Percentiles rank a stretch among this genome's conserved stretches.
Evolutionary conservation across 2,329 filamentous ascomycete species (phyloP).

Genomic region (Aspergillus transmontanensis): DNA sequence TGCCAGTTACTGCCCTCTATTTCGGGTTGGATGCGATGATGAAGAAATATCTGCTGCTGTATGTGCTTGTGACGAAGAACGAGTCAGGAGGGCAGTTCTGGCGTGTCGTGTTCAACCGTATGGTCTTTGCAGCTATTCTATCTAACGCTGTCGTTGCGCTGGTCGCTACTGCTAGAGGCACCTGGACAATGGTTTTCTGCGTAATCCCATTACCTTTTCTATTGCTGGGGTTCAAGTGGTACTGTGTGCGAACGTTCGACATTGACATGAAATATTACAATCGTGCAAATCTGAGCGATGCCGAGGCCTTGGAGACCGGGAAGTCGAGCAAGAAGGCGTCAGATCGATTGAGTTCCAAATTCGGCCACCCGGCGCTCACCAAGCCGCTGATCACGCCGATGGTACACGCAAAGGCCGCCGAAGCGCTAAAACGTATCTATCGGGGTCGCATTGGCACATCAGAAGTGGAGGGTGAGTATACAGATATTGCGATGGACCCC

Average conservation of each 20-base stretch:
- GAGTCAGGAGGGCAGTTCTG: conserved; percentile 94
- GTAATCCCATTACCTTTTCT: conserved; percentile 76
- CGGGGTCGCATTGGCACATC: conserved; percentile 71
- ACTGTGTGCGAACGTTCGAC: conserved; percentile 77
- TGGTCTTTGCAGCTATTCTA: conserved; percentile 79
- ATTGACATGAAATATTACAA: conserved; percentile 78
- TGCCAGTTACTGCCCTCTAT: conserved; percentile 85
- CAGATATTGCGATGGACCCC: conserved; percentile 77
- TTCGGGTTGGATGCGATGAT: conserved; percentile 84
- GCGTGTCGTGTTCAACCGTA: conserved; percentile 89
- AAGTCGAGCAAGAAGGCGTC: conserved; percentile 47
- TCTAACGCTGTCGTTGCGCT: conserved; percentile 78
- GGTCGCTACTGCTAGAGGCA: conserved; percentile 71
- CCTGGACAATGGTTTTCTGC: conserved; percentile 66
- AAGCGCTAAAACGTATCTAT: conserved; percentile 83
- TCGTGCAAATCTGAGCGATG: conserved; percentile 60
- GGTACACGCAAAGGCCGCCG: conserved; percentile 89
- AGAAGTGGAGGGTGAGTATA: conserved; percentile 53
- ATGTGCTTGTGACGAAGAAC: conserved; percentile 95
- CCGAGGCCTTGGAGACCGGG: conserved; percentile 43
- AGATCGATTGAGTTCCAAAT: conserved; percentile 72
- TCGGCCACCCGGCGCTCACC: conserved; percentile 89
- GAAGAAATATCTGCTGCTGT: conserved; percentile 93
- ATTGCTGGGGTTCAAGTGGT: conserved; percentile 82
- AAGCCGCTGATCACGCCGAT: conserved; percentile 89